phyloP scores from a whole-genome alignment of 2,329 filamentous ascomycete genomes.

The Claviceps sp. region DNA sequence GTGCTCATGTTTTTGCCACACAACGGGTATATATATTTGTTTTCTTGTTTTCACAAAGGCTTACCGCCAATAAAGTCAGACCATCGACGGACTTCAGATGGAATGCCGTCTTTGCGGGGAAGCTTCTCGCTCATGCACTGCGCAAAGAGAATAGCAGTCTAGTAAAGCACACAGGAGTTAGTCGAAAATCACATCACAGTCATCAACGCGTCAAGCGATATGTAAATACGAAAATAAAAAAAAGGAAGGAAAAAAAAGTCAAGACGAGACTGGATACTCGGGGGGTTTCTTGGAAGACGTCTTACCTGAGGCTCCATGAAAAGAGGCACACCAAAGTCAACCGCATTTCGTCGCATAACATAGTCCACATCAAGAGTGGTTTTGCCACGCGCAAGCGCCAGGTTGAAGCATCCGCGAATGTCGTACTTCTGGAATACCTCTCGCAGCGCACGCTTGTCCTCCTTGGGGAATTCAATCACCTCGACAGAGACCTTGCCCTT shows the following conservation, averaged over 20 bases:
- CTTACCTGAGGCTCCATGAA: conserved; percentile 97
- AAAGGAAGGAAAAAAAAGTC: not conserved
- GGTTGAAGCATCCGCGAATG: conserved; percentile 90
- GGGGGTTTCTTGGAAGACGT: too few relatives aligned
- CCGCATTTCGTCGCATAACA: conserved; percentile 94
- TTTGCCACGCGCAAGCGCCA: conserved; percentile 72
- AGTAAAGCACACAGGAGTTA: not conserved
- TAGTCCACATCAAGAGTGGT: conserved; percentile 87
- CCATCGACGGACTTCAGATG: conserved; percentile 84
- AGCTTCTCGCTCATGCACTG: conserved; percentile 97
- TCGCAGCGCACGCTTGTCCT: conserved; percentile 86
- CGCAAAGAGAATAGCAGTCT: conserved; percentile 93
- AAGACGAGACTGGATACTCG: too few relatives aligned
- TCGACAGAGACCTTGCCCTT: conserved; percentile 62
- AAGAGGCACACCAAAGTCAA: conserved; percentile 92
- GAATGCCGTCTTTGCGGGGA: conserved; percentile 76
- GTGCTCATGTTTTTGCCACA: not conserved
- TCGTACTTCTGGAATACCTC: conserved; percentile 96
- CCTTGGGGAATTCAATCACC: conserved; percentile 91
- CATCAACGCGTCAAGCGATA: not conserved
- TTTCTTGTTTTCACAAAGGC: conserved; percentile 39
- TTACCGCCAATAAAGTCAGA: conserved; percentile 87
- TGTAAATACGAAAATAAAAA: not conserved
- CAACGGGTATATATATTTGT: not conserved
- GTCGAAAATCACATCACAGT: too few relatives aligned